Base-by-base conservation (phyloP, 1,284 basidiomycete genomes). In the Porogramme epimiltina region DNA sequence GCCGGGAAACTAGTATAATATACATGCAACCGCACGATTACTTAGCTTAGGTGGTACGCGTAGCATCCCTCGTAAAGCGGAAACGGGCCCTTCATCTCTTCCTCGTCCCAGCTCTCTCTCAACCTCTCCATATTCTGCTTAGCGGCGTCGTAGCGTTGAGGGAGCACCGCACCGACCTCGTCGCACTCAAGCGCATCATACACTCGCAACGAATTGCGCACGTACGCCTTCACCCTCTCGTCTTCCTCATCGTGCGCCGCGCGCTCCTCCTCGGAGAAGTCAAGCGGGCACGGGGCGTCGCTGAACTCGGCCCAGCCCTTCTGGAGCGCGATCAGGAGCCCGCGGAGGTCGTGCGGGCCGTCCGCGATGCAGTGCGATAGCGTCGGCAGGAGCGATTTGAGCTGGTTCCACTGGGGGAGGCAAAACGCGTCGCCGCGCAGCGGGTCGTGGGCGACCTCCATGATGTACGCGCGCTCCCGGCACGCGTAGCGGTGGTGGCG, bases 321-420 rank as follows among this genome's bases (percentile, higher is more conserved):
- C 42, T 55, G 49, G 9, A 55, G 37, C 0, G 19, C 31, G 25
- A 55, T 44, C 0, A 55, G 45, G 15, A 41, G 5, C 1, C 45
- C 45, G 20, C 36, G 53, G 10, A 55, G 53, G 11, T 45, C 36
- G 24, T 15, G 13, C 2, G 53, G 53, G 6, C 53, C 53, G 4
- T 51, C 53, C 1, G 53, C 41, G 28, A 55, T 23, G 42, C 49
- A 51, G 41, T 49, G 53, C 11, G 49, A 44, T 37, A 51, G 44
- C 31, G 16, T 41, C 28, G 46, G 36, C 24, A 48, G 42, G 3
- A 55, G 28, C n/a, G 28, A 23, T 4, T 4, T 37, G 18, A 51
- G 26, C 9, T 31, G 19, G 18, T 10, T 3, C 31, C 8, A 22
- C 13, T 48, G 42, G 2, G 52, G 53, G 4, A 55, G 34, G 9